Conservation (phyloP, 2,329 filamentous ascomycete species). For the Blastomyces percursus region DNA sequence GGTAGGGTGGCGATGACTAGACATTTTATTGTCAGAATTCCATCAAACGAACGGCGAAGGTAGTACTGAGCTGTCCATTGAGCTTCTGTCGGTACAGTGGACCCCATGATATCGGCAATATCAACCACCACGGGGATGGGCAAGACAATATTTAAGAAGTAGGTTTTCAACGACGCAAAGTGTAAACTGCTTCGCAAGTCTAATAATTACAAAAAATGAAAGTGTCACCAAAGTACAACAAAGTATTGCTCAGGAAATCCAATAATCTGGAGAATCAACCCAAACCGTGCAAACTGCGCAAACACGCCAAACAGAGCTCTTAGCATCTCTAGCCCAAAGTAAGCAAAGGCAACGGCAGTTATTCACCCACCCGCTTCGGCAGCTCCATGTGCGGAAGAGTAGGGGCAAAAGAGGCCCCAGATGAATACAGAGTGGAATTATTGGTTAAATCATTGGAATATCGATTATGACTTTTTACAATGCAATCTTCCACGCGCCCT, state of each 20-base stretch:
- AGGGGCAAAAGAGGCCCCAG: background rate
- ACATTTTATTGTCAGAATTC: background rate
- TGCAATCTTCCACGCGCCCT: constrained; percentile 24
- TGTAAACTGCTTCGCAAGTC: background rate
- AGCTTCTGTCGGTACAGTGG: constrained; percentile 14
- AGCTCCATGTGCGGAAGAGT: background rate
- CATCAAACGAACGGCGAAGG: constrained; percentile 4
- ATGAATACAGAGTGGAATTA: background rate
- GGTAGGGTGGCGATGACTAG: constrained; percentile 55
- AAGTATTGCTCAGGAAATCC: too few relatives aligned
- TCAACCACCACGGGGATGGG: constrained; percentile 3
- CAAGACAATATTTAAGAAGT: background rate
- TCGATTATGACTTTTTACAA: constrained; percentile 12
- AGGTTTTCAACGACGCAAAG: background rate
- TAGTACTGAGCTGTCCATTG: constrained; percentile 25
- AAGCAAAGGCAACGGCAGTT: too few relatives aligned
- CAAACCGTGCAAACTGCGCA: constrained; percentile 6
- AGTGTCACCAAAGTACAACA: background rate
- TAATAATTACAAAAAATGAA: background rate
- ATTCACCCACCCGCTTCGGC: background rate
- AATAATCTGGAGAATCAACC: too few relatives aligned
- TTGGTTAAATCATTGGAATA: constrained; percentile 3
- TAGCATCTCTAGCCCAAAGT: background rate
- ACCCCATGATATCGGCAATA: constrained; percentile 4
- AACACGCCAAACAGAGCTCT: constrained; percentile 15